These are phyloP conservation scores for Fistulinella prunicolor DNA, from an alignment of 768 basidiomycete species.

Conservation along the genomic window DNA sequence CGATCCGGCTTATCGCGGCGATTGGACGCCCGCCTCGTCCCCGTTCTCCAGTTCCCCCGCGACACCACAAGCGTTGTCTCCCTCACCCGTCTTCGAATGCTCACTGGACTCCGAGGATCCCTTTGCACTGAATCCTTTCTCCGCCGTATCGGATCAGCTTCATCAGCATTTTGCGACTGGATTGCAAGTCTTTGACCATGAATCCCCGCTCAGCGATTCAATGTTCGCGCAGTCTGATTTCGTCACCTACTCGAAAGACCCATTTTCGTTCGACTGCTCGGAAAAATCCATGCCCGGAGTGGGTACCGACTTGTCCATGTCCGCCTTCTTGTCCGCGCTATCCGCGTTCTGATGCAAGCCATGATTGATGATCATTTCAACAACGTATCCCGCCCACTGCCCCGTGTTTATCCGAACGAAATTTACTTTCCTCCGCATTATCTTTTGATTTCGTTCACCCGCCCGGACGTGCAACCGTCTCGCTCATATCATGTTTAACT, in stretches of 20 bases:
- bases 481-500: constrained; percentile 4
- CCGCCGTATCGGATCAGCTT: constrained; percentile 10
- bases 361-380: background rate
- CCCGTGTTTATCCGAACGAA: too few species aligned
- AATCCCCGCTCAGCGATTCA: constrained; percentile 10
- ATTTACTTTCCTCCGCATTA: constrained; percentile 1
- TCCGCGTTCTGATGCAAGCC: constrained; percentile 25
- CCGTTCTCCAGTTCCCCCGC: constrained; percentile 44
- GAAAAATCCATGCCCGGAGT: constrained; percentile 21
- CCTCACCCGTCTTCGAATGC: constrained; percentile 24
- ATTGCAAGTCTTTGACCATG: constrained; percentile 19
- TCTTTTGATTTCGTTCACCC: constrained; percentile 4
- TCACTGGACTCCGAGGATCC: constrained; percentile 20
- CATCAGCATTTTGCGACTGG: constrained; percentile 19
- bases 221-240: constrained; percentile 23
- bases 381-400: too few species aligned
- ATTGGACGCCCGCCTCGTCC: constrained; percentile 44
- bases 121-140: constrained; percentile 20
- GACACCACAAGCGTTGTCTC: constrained; percentile 40
- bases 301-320: constrained; percentile 30
- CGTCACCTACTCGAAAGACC: constrained; percentile 20
- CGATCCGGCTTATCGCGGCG: constrained; percentile 36
- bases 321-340: constrained; percentile 32
- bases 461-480: constrained; percentile 2
- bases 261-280: constrained; percentile 24